Base-by-base conservation (phyloP, 176 grass and related monocot species). In the Guadua angustifolia region DNA sequence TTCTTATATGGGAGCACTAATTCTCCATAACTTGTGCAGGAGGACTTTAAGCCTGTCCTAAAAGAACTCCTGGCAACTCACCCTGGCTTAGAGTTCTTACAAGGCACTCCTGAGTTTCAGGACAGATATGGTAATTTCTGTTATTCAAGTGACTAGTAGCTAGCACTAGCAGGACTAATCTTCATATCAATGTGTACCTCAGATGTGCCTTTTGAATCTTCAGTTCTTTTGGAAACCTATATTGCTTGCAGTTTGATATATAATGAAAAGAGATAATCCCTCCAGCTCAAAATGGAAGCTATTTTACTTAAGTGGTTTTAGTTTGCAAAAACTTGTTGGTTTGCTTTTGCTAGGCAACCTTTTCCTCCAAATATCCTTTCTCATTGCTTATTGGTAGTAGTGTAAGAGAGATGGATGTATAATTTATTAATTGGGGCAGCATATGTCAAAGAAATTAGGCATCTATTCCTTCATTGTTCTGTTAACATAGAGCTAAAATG, bases 31-130 rank as follows among this genome's bases (percentile, higher is more conserved):
- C 86, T 88, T 42, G 38, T 52, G 35, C 86, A 99, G 97, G 97
- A 99, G 36, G 97, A 99, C 65, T 99, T 99, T 68, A 99, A 99
- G 75, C 93, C 93, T 84, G 74, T 99, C 36, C 74, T 99, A 65
- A 91, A 89, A 80, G 97, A 99, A 88, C 93, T 99, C 35, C 71
- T 99, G 91, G 78, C 97, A 71, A 99, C 78, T 72, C 97, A 99
- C 86, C 91, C 97, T 79, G 97, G 97, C 68, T 92, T 99, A 83
- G 97, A 99, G 86, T 99, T 99, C 82, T 84, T 99, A 85, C 97
- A 99, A 81, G 97, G 97, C 84, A 99, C 97, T 25, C 97, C 97
- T 4, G 97, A 99, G 80, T 99, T 99, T 96, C 97, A 99, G 84
- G 97, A 99, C 76, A 96, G 97, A 99, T 99, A 99, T 58, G 93